Evolutionary conservation across 1,284 basidiomycete species (phyloP).

Genomic region (Ceratobasidium sp.): DNA sequence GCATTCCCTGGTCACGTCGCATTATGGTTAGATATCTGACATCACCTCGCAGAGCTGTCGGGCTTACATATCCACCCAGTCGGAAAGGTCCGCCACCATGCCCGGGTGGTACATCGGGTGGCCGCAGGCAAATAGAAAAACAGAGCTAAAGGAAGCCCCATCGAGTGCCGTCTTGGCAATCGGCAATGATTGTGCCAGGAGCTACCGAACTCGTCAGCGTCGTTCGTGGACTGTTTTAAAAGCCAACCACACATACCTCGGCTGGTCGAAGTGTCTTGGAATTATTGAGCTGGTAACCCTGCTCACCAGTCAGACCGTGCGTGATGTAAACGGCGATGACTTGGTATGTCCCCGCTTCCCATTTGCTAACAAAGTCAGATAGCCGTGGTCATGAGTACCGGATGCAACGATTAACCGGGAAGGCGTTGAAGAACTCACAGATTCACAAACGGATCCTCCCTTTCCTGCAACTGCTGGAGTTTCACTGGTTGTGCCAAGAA

Average conservation of each 20-base stretch:
- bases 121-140: constrained; percentile 17
- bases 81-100: neutral
- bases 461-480: neutral
- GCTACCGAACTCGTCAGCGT: neutral
- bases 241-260: neutral
- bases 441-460: neutral
- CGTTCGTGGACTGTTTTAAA: neutral
- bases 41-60: neutral
- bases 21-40: neutral
- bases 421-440: neutral
- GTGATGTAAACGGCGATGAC: constrained; percentile 4
- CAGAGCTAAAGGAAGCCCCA: neutral
- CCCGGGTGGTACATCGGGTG: constrained; percentile 12
- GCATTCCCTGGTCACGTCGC: neutral
- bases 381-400: neutral
- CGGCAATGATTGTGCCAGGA: neutral
- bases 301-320: constrained; percentile 17
- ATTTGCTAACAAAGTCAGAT: neutral
- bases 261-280: neutral
- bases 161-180: neutral
- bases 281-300: constrained; percentile 28
- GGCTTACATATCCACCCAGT: constrained; percentile 5
- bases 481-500: neutral
- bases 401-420: too few relatives aligned
- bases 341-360: constrained; percentile 1